phyloP scores from a whole-genome alignment of 495 filamentous ascomycete species.

The Penicillium waksmanii region DNA sequence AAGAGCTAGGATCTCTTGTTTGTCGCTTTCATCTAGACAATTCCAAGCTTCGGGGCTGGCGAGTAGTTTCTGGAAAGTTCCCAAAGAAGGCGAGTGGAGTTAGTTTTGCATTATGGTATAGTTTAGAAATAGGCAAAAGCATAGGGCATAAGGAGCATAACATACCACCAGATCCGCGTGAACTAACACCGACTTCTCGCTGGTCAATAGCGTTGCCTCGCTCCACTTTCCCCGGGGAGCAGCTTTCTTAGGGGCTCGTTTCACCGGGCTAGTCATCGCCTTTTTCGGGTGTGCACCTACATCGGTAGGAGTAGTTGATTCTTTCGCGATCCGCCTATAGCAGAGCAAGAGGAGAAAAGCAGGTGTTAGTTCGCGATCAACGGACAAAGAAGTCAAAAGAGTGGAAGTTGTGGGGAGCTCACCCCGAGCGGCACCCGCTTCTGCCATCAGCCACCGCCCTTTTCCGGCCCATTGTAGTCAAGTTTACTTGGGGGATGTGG shows the following conservation, averaged over 20 bases:
- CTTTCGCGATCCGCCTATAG: constrained; percentile 19
- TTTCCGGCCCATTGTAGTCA: constrained; percentile 29
- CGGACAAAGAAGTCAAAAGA: neutral
- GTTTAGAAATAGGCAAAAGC: too few relatives aligned
- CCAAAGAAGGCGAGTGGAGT: neutral
- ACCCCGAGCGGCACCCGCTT: constrained; percentile 22
- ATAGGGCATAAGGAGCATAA: neutral
- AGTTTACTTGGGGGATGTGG: constrained; percentile 9
- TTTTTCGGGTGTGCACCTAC: constrained; percentile 24
- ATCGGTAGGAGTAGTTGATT: constrained; percentile 26
- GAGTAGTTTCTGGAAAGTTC: constrained; percentile 54
- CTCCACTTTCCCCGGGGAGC: constrained; percentile 43
- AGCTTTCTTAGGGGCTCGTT: constrained; percentile 36
- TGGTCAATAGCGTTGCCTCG: constrained; percentile 58
- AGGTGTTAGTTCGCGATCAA: constrained; percentile 2
- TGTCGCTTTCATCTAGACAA: constrained; percentile 57
- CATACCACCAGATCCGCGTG: constrained; percentile 61
- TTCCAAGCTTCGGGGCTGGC: constrained; percentile 61
- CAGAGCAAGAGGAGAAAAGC: constrained; percentile 25
- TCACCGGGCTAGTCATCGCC: constrained; percentile 32
- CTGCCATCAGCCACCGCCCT: constrained; percentile 46
- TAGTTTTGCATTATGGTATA: neutral
- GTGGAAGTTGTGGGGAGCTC: constrained; percentile 13
- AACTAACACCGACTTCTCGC: constrained; percentile 57
- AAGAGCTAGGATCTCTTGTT: constrained; percentile 54